phyloP scores from a whole-genome alignment of 2,329 filamentous ascomycete genomes.

The Scopulariopsis brevicaulis region DNA sequence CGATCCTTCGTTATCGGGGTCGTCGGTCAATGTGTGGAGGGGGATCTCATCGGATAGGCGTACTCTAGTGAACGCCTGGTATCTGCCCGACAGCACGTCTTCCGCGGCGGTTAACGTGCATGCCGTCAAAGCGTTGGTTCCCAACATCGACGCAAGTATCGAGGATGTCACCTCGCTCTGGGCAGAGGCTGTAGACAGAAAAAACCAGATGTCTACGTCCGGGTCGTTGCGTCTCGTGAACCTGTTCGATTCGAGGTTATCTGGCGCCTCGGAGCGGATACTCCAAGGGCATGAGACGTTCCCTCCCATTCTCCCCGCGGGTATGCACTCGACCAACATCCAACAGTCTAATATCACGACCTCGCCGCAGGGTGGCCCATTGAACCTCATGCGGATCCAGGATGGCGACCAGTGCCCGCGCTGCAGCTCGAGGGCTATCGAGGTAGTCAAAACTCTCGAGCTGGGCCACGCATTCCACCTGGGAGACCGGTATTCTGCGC shows the following conservation, averaged over 20 bases:
- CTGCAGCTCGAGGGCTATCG: slow-evolving; percentile 53
- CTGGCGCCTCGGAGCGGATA: slow-evolving; percentile 12
- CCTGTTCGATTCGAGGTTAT: slow-evolving; percentile 20
- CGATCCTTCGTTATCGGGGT: background rate
- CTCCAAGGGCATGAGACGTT: slow-evolving; percentile 4
- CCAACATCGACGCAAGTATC: slow-evolving; percentile 61
- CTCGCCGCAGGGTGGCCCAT: slow-evolving; percentile 23
- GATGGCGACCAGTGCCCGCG: slow-evolving; percentile 62
- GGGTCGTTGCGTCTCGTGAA: slow-evolving; percentile 17
- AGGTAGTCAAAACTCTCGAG: slow-evolving; percentile 67
- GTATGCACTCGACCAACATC: slow-evolving; percentile 1
- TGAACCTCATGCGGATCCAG: slow-evolving; percentile 55
- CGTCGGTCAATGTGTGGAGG: slow-evolving; percentile 33
- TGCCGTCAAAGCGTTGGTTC: slow-evolving; percentile 53
- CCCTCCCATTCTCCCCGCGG: background rate
- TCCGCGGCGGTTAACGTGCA: slow-evolving; percentile 30
- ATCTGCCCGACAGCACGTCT: slow-evolving; percentile 19
- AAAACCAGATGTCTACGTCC: background rate
- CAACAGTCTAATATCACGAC: slow-evolving; percentile 14
- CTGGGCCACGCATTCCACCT: slow-evolving; percentile 93
- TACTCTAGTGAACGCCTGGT: slow-evolving; percentile 61
- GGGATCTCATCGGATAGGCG: slow-evolving; percentile 57
- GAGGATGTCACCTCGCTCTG: slow-evolving; percentile 46
- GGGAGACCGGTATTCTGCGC: slow-evolving; percentile 74
- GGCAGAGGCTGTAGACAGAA: slow-evolving; percentile 22